These are phyloP conservation scores for Coemansia guatemalensis DNA, from an alignment of 192 early-diverging fungal species.

Conservation along the genomic window DNA sequence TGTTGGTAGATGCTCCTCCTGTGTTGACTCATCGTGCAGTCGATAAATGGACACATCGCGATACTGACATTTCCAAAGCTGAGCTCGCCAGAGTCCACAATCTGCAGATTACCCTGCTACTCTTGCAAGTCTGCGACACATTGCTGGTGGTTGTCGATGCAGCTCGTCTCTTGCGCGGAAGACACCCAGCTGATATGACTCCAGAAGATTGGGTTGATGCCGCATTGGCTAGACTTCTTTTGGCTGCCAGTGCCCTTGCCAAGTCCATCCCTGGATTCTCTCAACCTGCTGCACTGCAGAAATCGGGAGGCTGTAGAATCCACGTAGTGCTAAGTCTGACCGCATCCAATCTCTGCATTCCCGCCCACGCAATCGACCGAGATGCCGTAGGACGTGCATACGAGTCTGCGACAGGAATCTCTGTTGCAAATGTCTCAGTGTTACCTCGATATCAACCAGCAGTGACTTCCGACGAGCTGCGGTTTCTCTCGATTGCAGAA, in stretches of 20 bases:
- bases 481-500: constrained; percentile 14
- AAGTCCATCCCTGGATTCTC: constrained; percentile 14
- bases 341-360: neutral
- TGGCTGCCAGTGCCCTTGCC: constrained; percentile 9
- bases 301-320: constrained; percentile 8
- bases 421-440: constrained; percentile 21
- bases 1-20: constrained; percentile 35
- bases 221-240: constrained; percentile 18
- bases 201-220: constrained; percentile 8
- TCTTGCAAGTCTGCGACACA: constrained; percentile 35
- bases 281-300: neutral
- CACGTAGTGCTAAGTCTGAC: constrained; percentile 21
- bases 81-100: constrained; percentile 16
- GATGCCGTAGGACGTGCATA: constrained; percentile 12
- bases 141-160: constrained; percentile 19
- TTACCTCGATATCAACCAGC: neutral
- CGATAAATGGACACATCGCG: constrained; percentile 8
- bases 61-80: neutral
- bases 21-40: constrained; percentile 5
- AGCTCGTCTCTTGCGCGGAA: neutral
- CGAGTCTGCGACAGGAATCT: constrained; percentile 20
- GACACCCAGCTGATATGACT: neutral
- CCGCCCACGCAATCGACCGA: neutral
- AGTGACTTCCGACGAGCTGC: neutral
- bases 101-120: constrained; percentile 26